Base-by-base conservation (phyloP, 2,329 filamentous ascomycete species). In the Tolypocladium tundrense region DNA sequence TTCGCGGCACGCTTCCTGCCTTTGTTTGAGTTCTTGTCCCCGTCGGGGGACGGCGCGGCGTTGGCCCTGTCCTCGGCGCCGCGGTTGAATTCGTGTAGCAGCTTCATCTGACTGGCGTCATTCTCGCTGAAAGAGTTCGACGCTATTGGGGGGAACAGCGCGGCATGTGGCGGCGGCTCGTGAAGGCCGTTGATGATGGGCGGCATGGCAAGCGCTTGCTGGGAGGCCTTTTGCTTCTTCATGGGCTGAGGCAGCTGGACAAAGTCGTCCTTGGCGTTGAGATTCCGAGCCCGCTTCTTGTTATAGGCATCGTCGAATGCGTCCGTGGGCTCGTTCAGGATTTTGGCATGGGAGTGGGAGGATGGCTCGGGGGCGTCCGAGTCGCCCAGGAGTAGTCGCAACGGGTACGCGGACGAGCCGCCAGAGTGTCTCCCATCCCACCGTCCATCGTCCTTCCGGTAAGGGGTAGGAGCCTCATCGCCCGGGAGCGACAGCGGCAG, bases 131-230 rank as follows among this genome's bases (percentile, higher is more conserved):
- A 84, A 1, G 80, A 78, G 52, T 72, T 76, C 7, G 82, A 82
- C 6, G 80, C 77, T 59, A 87, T 87, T 11, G 84, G 84, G 3
- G 84, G 83, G 61, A 87, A 85, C n/a, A 85, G 72, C 48, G 81
- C 79, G 54, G 81, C 79, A 58, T 84, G 76, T 4, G 81, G 83
- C 2, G 84, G 84, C 2, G 83, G 84, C 63, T 86, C 81, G 62
- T 82, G 79, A 6, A 87, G 73, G 54, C 83, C 84, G 60, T 84
- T 85, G 67, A 87, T 86, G 60, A 87, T 87, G 56, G 84, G 84
- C 10, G 84, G 84, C 66, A 84, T 80, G 54, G 79, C 73, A 11
- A 71, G 78, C 6, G 77, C 73, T 64, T 82, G 79, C 60, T 81
- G 78, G 14, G 77, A 74, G 3, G 83, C 79, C 67, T 83, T 86